Evolutionary conservation across 1,284 basidiomycete species (phyloP).

Genomic region (Coriolopsis trogii): DNA sequence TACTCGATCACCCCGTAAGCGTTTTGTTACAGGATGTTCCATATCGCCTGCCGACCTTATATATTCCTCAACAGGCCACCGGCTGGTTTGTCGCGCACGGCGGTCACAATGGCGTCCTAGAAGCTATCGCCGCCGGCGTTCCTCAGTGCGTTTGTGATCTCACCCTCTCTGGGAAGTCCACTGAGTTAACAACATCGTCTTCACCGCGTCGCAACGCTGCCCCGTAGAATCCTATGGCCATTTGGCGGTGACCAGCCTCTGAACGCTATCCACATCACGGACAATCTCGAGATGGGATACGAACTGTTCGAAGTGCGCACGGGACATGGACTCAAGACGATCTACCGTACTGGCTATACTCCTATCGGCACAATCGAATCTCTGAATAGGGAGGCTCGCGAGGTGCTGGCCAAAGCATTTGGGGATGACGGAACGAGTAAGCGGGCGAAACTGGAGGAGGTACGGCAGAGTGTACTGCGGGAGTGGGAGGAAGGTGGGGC

Average conservation of each 20-base stretch:
- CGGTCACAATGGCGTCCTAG: slow-evolving; percentile 26
- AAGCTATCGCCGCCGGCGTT: slow-evolving; percentile 21
- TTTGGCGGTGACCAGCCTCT: slow-evolving; percentile 29
- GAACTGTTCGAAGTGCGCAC: slow-evolving; percentile 33
- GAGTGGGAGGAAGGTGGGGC: slow-evolving; percentile 20
- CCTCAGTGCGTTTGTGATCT: slow-evolving; percentile 19
- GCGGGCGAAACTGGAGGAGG: slow-evolving; percentile 8
- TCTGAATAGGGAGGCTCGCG: slow-evolving; percentile 14
- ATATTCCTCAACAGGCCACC: slow-evolving; percentile 19
- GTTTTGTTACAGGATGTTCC: too few relatives aligned
- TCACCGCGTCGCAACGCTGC: too few relatives aligned
- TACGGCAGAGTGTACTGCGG: slow-evolving; percentile 5
- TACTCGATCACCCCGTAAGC: slow-evolving; percentile 27
- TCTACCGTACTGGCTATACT: slow-evolving; percentile 18
- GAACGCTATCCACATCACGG: slow-evolving; percentile 25
- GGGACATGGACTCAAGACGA: slow-evolving; percentile 24
- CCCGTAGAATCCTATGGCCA: slow-evolving; percentile 29
- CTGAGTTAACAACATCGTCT: slow-evolving; percentile 10
- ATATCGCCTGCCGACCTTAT: background rate
- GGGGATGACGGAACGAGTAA: slow-evolving; percentile 24
- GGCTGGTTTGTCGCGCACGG: slow-evolving; percentile 29
- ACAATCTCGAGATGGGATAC: slow-evolving; percentile 28
- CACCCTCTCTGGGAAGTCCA: too few relatives aligned
- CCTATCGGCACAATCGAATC: slow-evolving; percentile 18
- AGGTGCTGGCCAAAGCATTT: slow-evolving; percentile 23